Percentiles rank a stretch among this genome's conserved stretches.
Evolutionary conservation across 108 stramenopile species (phyloP).

Genomic region (Nitzschia putrida): DNA sequence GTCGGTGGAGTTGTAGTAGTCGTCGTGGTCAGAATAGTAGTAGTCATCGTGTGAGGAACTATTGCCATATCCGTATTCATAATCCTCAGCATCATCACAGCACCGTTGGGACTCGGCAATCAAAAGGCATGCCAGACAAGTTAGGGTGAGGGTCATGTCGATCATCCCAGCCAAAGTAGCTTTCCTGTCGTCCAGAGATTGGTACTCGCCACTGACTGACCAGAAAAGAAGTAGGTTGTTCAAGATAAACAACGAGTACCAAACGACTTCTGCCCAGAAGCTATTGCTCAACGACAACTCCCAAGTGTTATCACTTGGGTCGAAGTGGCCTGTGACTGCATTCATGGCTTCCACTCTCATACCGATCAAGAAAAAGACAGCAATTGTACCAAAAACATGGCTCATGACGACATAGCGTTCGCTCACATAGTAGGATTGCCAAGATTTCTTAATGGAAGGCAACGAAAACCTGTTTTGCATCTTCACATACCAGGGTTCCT

Average conservation of each 20-base stretch:
- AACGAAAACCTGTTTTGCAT: background rate
- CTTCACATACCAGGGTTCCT: conserved; percentile 15
- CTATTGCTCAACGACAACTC: conserved; percentile 16
- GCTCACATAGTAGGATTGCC: conserved; percentile 33
- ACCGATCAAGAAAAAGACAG: conserved; percentile 57
- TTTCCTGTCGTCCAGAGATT: background rate
- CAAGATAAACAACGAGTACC: conserved; percentile 47
- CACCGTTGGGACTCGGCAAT: conserved; percentile 69
- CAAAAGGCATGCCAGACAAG: conserved; percentile 60
- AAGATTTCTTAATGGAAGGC: background rate
- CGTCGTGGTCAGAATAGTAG: background rate
- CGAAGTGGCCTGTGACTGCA: conserved; percentile 20
- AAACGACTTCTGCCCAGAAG: conserved; percentile 65
- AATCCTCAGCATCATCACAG: conserved; percentile 31
- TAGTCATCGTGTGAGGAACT: background rate
- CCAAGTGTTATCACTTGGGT: conserved; percentile 31
- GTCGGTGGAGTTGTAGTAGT: background rate
- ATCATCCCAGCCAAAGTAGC: conserved; percentile 37
- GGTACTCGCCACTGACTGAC: conserved; percentile 22
- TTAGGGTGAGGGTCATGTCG: conserved; percentile 51
- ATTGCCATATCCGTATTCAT: background rate
- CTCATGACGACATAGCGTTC: conserved; percentile 35
- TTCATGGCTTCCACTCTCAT: conserved; percentile 51
- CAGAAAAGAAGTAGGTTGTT: conserved; percentile 17
- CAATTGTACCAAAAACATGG: conserved; percentile 57